These are phyloP conservation scores for Nevesoporus exiguus DNA, from an alignment of 768 basidiomycete genomes.

Conservation along the genomic window DNA sequence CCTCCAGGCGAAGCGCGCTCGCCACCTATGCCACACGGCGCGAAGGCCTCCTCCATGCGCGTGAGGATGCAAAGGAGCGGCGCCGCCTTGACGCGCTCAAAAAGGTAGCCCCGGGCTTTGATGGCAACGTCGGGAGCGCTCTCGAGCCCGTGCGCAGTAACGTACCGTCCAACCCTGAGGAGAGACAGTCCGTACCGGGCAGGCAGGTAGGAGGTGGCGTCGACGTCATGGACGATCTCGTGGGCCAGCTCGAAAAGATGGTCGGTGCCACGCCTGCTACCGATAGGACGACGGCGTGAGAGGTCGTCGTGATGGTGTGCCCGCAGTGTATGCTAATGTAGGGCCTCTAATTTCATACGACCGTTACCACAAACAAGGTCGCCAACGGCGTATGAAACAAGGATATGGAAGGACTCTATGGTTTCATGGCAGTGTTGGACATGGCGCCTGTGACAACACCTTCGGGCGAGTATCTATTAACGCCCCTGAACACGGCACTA, in stretches of 20 bases:
- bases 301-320: not conserved
- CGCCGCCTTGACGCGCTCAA: constrained; percentile 62
- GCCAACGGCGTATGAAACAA: too few relatives aligned
- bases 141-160: constrained; percentile 34
- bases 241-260: constrained; percentile 75
- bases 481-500: too few relatives aligned
- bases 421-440: too few relatives aligned
- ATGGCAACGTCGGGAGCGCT: constrained; percentile 51
- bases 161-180: constrained; percentile 5
- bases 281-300: not conserved
- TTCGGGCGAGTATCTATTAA: too few relatives aligned
- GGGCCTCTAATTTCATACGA: not conserved
- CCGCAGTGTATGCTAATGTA: not conserved
- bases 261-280: constrained; percentile 26
- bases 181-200: not conserved
- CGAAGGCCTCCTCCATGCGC: constrained; percentile 63
- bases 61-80: constrained; percentile 76
- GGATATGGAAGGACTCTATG: too few relatives aligned
- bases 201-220: constrained; percentile 15
- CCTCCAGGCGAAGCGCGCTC: constrained; percentile 64
- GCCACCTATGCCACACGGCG: constrained; percentile 63
- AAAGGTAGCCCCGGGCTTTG: constrained; percentile 82
- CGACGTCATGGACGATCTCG: constrained; percentile 78
- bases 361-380: too few relatives aligned
- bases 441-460: too few relatives aligned